Base-by-base conservation (phyloP, 2,329 filamentous ascomycete species). In the Karstenula rhodostoma region DNA sequence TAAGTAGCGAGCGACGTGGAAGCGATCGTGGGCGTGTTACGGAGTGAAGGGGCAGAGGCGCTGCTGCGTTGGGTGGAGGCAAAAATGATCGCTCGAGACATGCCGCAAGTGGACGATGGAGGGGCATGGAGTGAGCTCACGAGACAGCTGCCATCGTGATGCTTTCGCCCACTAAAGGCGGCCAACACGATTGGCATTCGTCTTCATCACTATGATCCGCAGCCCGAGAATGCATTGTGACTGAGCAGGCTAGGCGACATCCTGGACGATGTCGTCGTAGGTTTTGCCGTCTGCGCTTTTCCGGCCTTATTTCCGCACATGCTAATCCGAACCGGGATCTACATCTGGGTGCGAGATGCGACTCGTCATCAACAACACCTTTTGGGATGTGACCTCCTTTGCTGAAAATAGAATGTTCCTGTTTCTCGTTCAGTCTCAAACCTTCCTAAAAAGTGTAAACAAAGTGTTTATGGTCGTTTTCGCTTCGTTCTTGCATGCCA, bases 11-110 rank as follows among this genome's bases (percentile, higher is more conserved):
- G 43, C 32, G 56, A 33, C 29, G 47, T 33, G 25, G 8, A 46
- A 56, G 19, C 43, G 37, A 57, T 42, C 17, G 57, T 57, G 43
- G 54, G 46, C 2, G 42, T 23, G 35, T 37, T 40, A 19, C 27
- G 29, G 33, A 15, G 48, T 58, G 27, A 22, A 22, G 23, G 27
- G 4, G 51, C 49, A 40, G 57, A 43, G 40, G 37, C 17, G 27
- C n/a, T 32, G 13, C 29, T 23, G 40, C 15, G 19, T 29, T 7
- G 33, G 42, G 22, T 13, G 32, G 52, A 23, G 52, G 46, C 27
- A 25, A 56, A 47, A 42, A 52, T 54, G 29, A 25, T 56, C 50
- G 56, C 13, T 46, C n/a, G 46, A 48, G 59, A 33, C 43, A 51
- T 61, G 32, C 25, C 27, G 52, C 10, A 55, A 46, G 52, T 29